Percentiles rank a stretch among this genome's conserved stretches.
Conservation (phyloP, 306 rosid species). For the Cicer yamashitae region DNA sequence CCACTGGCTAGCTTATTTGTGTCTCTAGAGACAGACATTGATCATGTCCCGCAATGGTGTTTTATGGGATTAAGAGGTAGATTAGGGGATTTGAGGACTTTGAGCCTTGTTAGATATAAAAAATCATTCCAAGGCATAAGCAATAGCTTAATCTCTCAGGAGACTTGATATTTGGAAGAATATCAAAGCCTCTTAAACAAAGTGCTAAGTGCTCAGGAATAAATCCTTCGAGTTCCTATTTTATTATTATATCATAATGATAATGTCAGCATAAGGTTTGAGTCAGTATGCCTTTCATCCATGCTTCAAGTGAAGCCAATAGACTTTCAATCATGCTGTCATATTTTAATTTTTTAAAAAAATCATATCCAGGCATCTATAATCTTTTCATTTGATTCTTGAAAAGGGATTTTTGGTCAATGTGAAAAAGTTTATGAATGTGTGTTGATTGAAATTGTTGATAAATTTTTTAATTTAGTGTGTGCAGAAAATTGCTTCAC, state of each 20-base stretch:
- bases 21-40: not conserved
- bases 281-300: constrained; percentile 1
- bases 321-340: not conserved
- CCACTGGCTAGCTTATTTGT: constrained; percentile 1
- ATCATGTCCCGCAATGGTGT: constrained; percentile 1
- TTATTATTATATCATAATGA: constrained; percentile 10
- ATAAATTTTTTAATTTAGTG: too few relatives aligned
- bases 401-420: too few relatives aligned
- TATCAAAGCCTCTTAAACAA: not conserved
- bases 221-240: not conserved
- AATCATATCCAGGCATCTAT: not conserved
- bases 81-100: constrained; percentile 6
- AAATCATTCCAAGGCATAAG: not conserved
- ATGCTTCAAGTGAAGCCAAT: constrained; percentile 19
- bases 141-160: not conserved
- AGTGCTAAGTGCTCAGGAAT: not conserved
- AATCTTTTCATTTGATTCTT: too few relatives aligned
- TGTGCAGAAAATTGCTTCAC: too few relatives aligned
- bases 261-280: constrained; percentile 21
- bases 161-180: not conserved
- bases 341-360: not conserved
- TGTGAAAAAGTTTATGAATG: too few relatives aligned
- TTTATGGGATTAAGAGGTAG: constrained; percentile 1
- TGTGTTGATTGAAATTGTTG: too few relatives aligned
- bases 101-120: constrained; percentile 3